Conservation (phyloP, 768 basidiomycete species). For the Paxillus involutus region DNA sequence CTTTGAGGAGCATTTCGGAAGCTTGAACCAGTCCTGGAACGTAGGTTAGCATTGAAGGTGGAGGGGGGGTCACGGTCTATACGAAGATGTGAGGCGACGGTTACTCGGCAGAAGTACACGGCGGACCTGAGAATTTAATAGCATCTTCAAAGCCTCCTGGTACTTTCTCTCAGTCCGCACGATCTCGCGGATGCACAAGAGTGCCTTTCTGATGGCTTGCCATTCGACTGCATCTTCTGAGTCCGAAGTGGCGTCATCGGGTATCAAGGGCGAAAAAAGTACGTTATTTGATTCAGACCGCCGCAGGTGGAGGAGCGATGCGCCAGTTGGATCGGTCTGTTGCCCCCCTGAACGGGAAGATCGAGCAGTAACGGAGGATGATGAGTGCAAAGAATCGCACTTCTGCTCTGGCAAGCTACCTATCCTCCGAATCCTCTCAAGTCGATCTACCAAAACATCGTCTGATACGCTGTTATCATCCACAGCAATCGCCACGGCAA, state of each 20-base stretch:
- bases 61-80: conserved; percentile 42
- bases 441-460: conserved; percentile 46
- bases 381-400: background rate
- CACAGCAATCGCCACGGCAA: conserved; percentile 45
- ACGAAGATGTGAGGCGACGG: conserved; percentile 8
- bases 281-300: background rate
- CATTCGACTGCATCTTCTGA: conserved; percentile 31
- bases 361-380: background rate
- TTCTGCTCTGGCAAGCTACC: background rate
- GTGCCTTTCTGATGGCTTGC: conserved; percentile 38
- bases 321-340: background rate
- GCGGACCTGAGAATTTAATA: conserved; percentile 37
- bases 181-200: conserved; percentile 49
- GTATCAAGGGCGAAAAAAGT: background rate
- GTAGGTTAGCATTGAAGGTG: conserved; percentile 51
- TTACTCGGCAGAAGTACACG: background rate
- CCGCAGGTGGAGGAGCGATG: background rate
- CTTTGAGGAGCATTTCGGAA: conserved; percentile 49
- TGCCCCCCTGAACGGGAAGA: background rate
- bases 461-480: conserved; percentile 51
- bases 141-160: conserved; percentile 35
- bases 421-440: conserved; percentile 44
- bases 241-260: conserved; percentile 7
- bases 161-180: conserved; percentile 48
- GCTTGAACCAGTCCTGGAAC: conserved; percentile 49